Evolutionary conservation across 2,329 filamentous ascomycete species (phyloP).

Genomic region (Xylariaceae sp.): DNA sequence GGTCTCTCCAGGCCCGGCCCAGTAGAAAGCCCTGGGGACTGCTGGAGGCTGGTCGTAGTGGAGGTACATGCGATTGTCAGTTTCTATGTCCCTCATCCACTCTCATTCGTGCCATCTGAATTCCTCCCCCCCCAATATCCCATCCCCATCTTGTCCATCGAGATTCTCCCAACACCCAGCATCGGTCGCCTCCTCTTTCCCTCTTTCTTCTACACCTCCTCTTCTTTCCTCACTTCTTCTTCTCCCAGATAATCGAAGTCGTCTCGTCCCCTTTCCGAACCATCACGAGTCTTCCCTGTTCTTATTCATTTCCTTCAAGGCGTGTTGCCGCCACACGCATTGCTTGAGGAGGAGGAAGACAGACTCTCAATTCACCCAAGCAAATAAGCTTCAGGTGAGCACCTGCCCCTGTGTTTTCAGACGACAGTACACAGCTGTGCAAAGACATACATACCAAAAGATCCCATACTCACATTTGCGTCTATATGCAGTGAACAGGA

Average conservation of each 20-base stretch:
- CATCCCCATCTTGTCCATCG: slow-evolving; percentile 12
- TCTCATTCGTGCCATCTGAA: not conserved
- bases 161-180: slow-evolving; percentile 5
- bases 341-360: slow-evolving; percentile 1
- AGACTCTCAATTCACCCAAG: slow-evolving; percentile 6
- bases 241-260: no score
- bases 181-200: slow-evolving; percentile 1
- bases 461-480: no score
- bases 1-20: not conserved
- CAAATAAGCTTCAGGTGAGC: not conserved
- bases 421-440: no score
- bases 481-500: no score
- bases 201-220: slow-evolving; percentile 2
- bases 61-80: no score
- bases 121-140: slow-evolving; percentile 1
- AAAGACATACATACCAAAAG: no score
- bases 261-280: no score
- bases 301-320: no score
- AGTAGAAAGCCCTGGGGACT: no score
- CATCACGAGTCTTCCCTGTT: no score
- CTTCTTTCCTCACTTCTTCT: not conserved
- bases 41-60: no score
- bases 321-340: not conserved
- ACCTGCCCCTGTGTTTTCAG: no score
- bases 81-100: not conserved